A percentile compares a stretch with the other conserved stretches of the same genome.
Conservation (phyloP, 305 asterid species). For the Solanum hybrid region DNA sequence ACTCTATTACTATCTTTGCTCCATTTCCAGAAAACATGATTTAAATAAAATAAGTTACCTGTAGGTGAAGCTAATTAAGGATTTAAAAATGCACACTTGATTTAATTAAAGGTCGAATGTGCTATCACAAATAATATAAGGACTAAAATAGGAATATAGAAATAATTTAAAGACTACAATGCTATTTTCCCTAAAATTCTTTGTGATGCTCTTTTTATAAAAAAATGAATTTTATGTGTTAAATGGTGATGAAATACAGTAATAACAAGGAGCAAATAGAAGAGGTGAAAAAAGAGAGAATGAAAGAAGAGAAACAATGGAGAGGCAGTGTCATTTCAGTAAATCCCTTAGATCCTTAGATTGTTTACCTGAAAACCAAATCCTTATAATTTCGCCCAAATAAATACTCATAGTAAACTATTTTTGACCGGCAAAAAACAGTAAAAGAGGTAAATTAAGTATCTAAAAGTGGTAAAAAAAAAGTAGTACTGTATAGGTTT, state of each 20-base stretch:
- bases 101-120: not conserved
- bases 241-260: not conserved
- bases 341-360: not conserved
- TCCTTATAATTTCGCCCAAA: not conserved
- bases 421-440: not conserved
- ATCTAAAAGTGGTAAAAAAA: not conserved
- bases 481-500: too few species aligned
- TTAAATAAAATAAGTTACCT: not conserved
- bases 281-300: not conserved
- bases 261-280: not conserved
- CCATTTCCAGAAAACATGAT: not conserved
- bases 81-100: not conserved
- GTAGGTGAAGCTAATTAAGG: not conserved
- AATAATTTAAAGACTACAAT: not conserved
- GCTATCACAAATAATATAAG: not conserved
- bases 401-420: too few species aligned
- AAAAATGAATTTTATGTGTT: not conserved
- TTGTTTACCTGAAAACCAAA: not conserved
- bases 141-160: not conserved
- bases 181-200: not conserved
- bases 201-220: not conserved
- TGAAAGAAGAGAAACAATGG: not conserved
- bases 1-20: not conserved
- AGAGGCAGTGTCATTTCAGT: not conserved
- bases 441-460: too few species aligned